These are phyloP conservation scores for Postia placenta DNA, from an alignment of 768 basidiomycete species.

Conservation along the genomic window DNA sequence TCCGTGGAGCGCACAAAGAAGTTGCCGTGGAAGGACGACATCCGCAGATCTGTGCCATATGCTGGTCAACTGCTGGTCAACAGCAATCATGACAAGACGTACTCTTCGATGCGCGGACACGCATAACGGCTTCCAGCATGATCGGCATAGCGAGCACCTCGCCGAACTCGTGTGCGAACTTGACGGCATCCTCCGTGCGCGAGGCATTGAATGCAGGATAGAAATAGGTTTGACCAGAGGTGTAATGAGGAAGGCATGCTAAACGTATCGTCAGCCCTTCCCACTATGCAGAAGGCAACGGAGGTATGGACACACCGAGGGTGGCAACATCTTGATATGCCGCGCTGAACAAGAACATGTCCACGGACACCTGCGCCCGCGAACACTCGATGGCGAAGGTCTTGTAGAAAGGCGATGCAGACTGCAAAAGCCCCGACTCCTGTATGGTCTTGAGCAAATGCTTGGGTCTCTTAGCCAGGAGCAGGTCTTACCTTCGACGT, in stretches of 20 bases:
- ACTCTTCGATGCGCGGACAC: conserved; percentile 96
- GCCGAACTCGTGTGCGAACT: conserved; percentile 97
- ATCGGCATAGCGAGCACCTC: conserved; percentile 90
- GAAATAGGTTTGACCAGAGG: conserved; percentile 96
- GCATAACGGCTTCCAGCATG: conserved; percentile 95
- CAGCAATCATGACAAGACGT: conserved; percentile 1
- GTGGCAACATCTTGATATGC: conserved; percentile 94
- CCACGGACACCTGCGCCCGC: conserved; percentile 92
- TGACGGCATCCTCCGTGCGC: conserved; percentile 91
- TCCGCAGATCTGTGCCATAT: conserved; percentile 60
- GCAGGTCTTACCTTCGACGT: conserved; percentile 70
- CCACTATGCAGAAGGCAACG: too few species aligned
- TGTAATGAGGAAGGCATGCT: conserved; percentile 95
- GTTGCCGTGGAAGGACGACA: conserved; percentile 98
- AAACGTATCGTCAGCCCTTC: too few species aligned
- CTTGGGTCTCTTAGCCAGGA: too few species aligned
- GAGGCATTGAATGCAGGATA: conserved; percentile 98
- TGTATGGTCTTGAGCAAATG: too few species aligned
- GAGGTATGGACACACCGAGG: conserved; percentile 55
- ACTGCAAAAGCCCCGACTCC: conserved; percentile 89
- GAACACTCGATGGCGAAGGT: conserved; percentile 99
- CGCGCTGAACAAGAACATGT: conserved; percentile 98
- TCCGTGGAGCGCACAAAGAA: conserved; percentile 98
- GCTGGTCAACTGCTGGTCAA: not conserved
- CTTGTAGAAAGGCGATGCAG: conserved; percentile 96